phyloP scores from a whole-genome alignment of 495 filamentous ascomycete species.

The Podospora conica region DNA sequence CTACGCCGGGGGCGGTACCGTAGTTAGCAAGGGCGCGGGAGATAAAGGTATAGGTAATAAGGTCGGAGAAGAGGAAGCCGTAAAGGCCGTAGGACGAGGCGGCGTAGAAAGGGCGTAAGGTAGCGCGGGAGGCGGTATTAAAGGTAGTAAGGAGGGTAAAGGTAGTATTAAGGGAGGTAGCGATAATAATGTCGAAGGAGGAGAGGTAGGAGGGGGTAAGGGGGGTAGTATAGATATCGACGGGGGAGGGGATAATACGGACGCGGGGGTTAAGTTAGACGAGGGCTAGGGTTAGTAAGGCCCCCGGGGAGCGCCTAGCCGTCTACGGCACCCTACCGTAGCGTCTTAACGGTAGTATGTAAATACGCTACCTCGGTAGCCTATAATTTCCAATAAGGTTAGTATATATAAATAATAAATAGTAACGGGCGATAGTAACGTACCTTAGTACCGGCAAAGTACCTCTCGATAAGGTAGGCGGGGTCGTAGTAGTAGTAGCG shows the following conservation, averaged over 20 bases:
- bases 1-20: constrained; percentile 53
- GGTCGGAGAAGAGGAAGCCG: constrained; percentile 89
- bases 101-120: constrained; percentile 78
- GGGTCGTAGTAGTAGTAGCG: too few species aligned
- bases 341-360: too few species aligned
- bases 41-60: constrained; percentile 82
- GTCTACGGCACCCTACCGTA: too few species aligned
- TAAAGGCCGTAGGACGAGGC: constrained; percentile 83
- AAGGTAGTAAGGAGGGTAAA: constrained; percentile 64
- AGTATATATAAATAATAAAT: too few species aligned
- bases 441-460: too few species aligned
- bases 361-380: too few species aligned
- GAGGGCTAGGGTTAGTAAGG: constrained; percentile 66
- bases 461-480: too few species aligned
- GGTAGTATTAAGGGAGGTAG: constrained; percentile 72
- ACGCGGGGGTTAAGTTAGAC: constrained; percentile 88
- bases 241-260: constrained; percentile 60
- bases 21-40: constrained; percentile 77
- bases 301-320: too few species aligned
- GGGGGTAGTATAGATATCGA: constrained; percentile 55
- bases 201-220: constrained; percentile 57
- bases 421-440: too few species aligned
- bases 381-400: too few species aligned
- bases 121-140: constrained; percentile 74
- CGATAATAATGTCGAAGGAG: constrained; percentile 79